Base-by-base conservation (phyloP, 176 grass and related monocot genomes). In the Aegilops tauschii region DNA sequence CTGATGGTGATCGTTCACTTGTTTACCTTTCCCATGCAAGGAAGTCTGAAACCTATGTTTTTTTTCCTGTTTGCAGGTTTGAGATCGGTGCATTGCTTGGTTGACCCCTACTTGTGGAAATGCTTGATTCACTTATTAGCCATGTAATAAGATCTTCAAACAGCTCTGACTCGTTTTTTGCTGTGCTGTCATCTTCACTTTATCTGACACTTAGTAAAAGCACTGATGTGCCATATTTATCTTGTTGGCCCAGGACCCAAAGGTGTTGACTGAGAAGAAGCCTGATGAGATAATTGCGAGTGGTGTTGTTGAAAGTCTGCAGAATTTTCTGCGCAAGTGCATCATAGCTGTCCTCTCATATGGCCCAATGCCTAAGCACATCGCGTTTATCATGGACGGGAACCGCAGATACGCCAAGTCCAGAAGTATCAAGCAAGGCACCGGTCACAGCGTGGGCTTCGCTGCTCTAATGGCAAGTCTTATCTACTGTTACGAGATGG, bases 341-440 rank as follows among this genome's bases (percentile, higher is more conserved):
- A n/a, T 94, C 9, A 54, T 91, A 78, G 89, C 84, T 29, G 64
- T 95, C 62, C 80, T 98, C 27, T 91, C 90, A 8, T 86, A 87
- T 50, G 96, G 96, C 10, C 93, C 93, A 16, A 92, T 95, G 85
- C 90, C 93, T 20, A 89, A 79, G 3, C 96, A 98, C 59, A 82
- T 94, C 12, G 96, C 91, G 1, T 84, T 98, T 85, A 95, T 98
- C 42, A 93, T 98, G 93, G 96, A 98, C 29, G 96, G 96, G 80
- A 98, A 95, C 42, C 93, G 91, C 11, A 90, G 96, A 74, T 98
- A 89, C 61, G 93, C 93, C 54, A 98, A 95, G 83, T 90, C 70
- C 68, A 89, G 68, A 74, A 84, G 81, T 61, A 85, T 85, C 13
- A 73, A 86, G 49, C 27, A 91, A 71, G 93, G 90, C 39, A 14